Base-by-base conservation (phyloP, 441 rosid species). In the Pelargonium exstipulatum region DNA sequence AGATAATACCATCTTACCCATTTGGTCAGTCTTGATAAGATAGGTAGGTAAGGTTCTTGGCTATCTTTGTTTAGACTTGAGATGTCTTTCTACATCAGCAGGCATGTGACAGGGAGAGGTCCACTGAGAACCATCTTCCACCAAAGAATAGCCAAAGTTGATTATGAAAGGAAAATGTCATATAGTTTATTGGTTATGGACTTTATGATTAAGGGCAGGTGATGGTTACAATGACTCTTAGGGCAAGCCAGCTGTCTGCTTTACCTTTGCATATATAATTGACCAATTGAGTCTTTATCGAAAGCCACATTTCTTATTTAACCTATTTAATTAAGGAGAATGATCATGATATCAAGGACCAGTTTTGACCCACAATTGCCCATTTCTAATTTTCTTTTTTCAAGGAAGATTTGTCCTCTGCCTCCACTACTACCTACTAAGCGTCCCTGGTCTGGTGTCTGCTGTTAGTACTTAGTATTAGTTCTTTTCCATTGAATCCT, bases 211-310 rank as follows among this genome's bases (percentile, higher is more conserved):
- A 67, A 46, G 64, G 73, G 79, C 71, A 64, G 74, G 72, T 70
- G 77, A 74, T 53, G 29, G 63, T 66, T 46, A 70, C 65, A 65
- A 73, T 65, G 80, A 73, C 68, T 73, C 79, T 66, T 66, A 68
- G 17, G 42, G 64, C 64, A 35, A 26, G 64, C 79, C 71, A 81
- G 65, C 79, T 73, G 75, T 66, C 70, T 63, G 45, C 67, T 58
- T 49, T 60, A 29, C 64, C 64, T 61, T 61, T 29, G 42, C 42
- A 61, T 61, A 60, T 60, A 29, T 61, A 26, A 61, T 26, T 61
- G 64, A 61, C 64, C 42, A 24, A 60, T 51, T 32, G 66, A 60
- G 68, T 61, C 66, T 65, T 69, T 35, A 68, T 68, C 69, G 64
- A 78, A 49, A 67, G 55, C 64, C 53, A 57, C 65, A 35, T 64